Conservation (phyloP, 129 eudicot genomes). For the Daucus carota region DH1_v3.0 NC_030389.2:28098501-28099000, state of each 20-base stretch:
- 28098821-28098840: no score
- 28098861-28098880: no score
- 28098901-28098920: neutral
- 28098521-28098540: slow-evolving; percentile 32
- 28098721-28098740: slow-evolving; percentile 11
- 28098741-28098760: no score
- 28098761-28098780: no score
- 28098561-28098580: neutral
- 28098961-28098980: no score
- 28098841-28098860: no score
- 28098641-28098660: no score
- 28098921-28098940: neutral
- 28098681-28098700: slow-evolving; percentile 8
- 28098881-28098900: neutral
- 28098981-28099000: no score
- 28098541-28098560: neutral
- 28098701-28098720: slow-evolving; percentile 11
- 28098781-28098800: no score
- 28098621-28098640: slow-evolving; percentile 26
- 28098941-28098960: neutral
- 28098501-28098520: slow-evolving; percentile 73
- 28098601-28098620: neutral
- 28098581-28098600: neutral
- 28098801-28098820: no score
- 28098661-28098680: slow-evolving; percentile 32